Percentiles rank a stretch among this genome's conserved stretches.
Conservation (phyloP, 83 land plant species). For the Thuja plicata region DNA sequence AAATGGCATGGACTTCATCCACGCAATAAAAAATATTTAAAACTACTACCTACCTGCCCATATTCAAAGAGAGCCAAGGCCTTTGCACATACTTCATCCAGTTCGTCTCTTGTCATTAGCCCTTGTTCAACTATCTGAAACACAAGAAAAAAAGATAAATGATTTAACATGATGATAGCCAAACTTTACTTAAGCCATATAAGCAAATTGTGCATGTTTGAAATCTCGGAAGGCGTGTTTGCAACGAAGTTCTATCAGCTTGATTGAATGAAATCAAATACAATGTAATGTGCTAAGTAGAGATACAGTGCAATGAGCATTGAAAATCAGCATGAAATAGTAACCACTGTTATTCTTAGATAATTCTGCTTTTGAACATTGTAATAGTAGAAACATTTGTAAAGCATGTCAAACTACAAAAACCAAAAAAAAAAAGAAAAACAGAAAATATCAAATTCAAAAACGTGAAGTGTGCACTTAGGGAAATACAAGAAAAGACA, state of each 20-base stretch:
- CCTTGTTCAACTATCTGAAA: constrained; percentile 82
- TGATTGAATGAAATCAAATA: neutral
- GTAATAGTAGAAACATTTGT: neutral
- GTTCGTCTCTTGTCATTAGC: constrained; percentile 87
- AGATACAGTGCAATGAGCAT: neutral
- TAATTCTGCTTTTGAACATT: neutral
- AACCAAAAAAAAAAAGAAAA: neutral
- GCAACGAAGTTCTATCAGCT: neutral
- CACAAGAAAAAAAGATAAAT: constrained; percentile 9
- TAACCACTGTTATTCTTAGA: neutral
- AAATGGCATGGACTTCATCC: constrained; percentile 68
- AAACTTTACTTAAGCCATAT: neutral
- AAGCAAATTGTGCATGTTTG: neutral
- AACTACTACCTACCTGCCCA: constrained; percentile 71
- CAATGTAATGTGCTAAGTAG: neutral
- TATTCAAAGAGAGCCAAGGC: constrained; percentile 88
- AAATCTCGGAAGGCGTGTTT: neutral
- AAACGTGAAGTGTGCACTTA: neutral
- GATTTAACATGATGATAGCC: neutral
- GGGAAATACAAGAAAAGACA: neutral
- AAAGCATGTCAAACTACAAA: neutral
- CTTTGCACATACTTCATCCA: constrained; percentile 65
- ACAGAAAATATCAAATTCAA: neutral
- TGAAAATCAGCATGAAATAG: neutral
- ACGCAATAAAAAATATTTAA: constrained; percentile 19